Evolutionary conservation across 495 filamentous ascomycete species (phyloP).

Genomic region (Penicillium atrosanguineum): DNA sequence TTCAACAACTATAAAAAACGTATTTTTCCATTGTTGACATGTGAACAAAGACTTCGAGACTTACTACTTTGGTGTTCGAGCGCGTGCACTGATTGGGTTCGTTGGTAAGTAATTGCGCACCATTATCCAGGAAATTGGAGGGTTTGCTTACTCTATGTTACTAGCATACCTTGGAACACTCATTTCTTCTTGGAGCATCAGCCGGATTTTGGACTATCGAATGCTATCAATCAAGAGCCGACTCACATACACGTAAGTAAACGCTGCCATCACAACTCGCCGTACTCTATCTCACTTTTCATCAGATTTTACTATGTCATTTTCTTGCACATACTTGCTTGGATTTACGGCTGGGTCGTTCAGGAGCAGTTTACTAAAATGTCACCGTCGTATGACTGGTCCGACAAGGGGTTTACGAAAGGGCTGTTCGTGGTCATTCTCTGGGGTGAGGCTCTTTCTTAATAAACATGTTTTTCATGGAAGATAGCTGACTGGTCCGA

Average conservation of each 20-base stretch:
- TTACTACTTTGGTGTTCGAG: conserved; percentile 40
- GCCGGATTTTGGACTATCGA: conserved; percentile 42
- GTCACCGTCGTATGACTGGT: conserved; percentile 43
- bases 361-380: conserved; percentile 45
- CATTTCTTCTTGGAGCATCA: conserved; percentile 37
- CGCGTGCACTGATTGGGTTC: conserved; percentile 37
- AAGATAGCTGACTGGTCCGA: not conserved
- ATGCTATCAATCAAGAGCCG: conserved; percentile 35
- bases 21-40: conserved; percentile 1
- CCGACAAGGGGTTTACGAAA: conserved; percentile 40
- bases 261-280: too few relatives aligned
- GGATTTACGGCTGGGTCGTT: conserved; percentile 50
- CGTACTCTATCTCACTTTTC: not conserved
- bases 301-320: conserved; percentile 42
- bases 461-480: not conserved
- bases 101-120: conserved; percentile 22
- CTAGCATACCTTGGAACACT: conserved; percentile 32
- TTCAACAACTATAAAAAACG: too few relatives aligned
- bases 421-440: conserved; percentile 47
- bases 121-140: not conserved
- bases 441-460: conserved; percentile 28
- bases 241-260: conserved; percentile 32
- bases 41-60: conserved; percentile 27
- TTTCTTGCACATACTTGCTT: conserved; percentile 40
- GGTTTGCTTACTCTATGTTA: not conserved